These are phyloP conservation scores for Claviceps africana DNA, from an alignment of 2,329 filamentous ascomycete species.

Conservation along the genomic window DNA sequence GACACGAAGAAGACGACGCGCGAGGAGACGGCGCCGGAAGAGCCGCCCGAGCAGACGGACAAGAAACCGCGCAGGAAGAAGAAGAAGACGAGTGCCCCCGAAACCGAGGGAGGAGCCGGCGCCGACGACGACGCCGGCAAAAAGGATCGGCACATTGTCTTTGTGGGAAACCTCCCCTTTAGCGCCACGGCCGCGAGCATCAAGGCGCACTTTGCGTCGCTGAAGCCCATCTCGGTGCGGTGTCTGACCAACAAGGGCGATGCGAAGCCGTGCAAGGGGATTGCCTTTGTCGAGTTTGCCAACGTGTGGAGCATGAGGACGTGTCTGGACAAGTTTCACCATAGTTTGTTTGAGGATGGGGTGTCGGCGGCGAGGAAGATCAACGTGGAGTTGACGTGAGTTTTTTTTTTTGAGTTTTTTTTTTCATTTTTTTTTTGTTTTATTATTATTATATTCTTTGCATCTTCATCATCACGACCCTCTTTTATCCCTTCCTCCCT, in stretches of 20 bases:
- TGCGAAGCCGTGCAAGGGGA: slow-evolving; percentile 52
- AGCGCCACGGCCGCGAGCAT: slow-evolving; percentile 59
- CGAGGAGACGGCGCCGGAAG: slow-evolving; percentile 8
- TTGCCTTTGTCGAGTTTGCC: slow-evolving; percentile 81
- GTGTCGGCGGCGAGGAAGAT: slow-evolving; percentile 52
- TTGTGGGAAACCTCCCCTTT: slow-evolving; percentile 71
- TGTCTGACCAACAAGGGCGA: slow-evolving; percentile 55
- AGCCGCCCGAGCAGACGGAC: no score
- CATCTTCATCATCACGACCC: not conserved
- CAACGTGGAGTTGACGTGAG: slow-evolving; percentile 81
- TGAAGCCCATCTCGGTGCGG: slow-evolving; percentile 39
- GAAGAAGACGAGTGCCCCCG: slow-evolving; percentile 1
- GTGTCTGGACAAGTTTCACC: slow-evolving; percentile 80
- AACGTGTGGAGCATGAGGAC: slow-evolving; percentile 84
- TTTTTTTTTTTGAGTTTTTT: slow-evolving; percentile 11
- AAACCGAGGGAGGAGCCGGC: no score
- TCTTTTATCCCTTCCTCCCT: not conserved
- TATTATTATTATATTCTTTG: not conserved
- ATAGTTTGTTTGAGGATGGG: slow-evolving; percentile 56
- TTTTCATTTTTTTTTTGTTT: slow-evolving; percentile 11
- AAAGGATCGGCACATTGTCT: slow-evolving; percentile 19
- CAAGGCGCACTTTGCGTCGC: slow-evolving; percentile 60
- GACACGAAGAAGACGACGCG: slow-evolving; percentile 13
- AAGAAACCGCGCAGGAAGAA: no score
- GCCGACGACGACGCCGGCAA: slow-evolving; percentile 10